phyloP scores from a whole-genome alignment of 768 basidiomycete genomes.

The Naganishia vaughanmartiniae region DNA sequence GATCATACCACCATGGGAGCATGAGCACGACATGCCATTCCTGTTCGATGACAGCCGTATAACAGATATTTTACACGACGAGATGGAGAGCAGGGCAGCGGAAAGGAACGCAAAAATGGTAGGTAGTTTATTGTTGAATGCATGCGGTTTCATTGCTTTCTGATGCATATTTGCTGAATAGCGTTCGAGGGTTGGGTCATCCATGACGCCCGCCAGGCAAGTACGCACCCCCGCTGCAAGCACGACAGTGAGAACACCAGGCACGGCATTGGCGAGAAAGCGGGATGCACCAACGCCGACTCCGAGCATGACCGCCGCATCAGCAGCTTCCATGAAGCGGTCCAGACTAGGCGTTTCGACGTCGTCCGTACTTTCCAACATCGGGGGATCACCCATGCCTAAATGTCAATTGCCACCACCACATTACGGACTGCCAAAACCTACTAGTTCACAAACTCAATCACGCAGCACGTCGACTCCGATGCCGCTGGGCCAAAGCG shows the following conservation, averaged over 20 bases:
- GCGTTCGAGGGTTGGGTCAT: conserved; percentile 35
- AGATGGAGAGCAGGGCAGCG: conserved; percentile 62
- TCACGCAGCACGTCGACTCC: conserved; percentile 15
- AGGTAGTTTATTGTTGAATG: conserved; percentile 25
- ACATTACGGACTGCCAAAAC: conserved; percentile 11
- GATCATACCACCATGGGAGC: conserved; percentile 82
- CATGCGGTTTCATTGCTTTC: not conserved
- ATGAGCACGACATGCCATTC: conserved; percentile 69
- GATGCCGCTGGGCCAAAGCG: conserved; percentile 12
- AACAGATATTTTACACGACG: conserved; percentile 72
- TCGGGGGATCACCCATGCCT: conserved; percentile 14
- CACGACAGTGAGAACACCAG: conserved; percentile 17
- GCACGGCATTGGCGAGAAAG: conserved; percentile 33
- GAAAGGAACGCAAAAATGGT: conserved; percentile 73
- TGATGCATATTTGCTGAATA: not conserved
- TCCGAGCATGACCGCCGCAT: conserved; percentile 30
- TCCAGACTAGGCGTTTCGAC: conserved; percentile 13
- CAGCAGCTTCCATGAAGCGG: conserved; percentile 20
- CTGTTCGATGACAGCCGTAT: conserved; percentile 80
- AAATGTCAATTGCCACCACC: conserved; percentile 7
- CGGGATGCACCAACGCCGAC: conserved; percentile 48
- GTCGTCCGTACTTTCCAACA: not conserved
- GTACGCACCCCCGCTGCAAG: conserved; percentile 29
- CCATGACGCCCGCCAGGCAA: conserved; percentile 36
- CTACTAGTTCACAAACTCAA: conserved; percentile 7